These are phyloP conservation scores for Uncinocarpus reesii DNA, from an alignment of 2,329 filamentous ascomycete genomes.

Conservation along the genomic window DNA sequence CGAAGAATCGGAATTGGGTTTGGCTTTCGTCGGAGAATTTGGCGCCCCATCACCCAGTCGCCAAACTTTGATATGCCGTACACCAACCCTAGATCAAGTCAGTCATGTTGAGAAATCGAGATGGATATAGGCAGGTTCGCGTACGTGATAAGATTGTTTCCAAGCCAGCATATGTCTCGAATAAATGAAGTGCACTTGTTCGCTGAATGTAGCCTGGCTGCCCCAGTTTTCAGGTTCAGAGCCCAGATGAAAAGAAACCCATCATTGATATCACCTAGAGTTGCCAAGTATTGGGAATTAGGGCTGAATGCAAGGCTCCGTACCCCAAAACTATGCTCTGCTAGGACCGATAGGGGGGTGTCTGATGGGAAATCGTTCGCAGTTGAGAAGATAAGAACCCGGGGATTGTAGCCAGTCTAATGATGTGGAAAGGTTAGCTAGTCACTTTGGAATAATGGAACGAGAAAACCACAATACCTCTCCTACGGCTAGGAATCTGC, in stretches of 20 bases:
- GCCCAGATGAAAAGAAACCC: constrained; percentile 89
- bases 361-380: constrained; percentile 66
- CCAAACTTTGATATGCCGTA: constrained; percentile 91
- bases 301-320: constrained; percentile 80
- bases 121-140: constrained; percentile 22
- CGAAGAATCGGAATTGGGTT: constrained; percentile 36
- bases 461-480: constrained; percentile 49
- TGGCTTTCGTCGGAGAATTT: constrained; percentile 54
- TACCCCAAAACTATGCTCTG: constrained; percentile 84
- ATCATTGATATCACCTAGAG: constrained; percentile 79
- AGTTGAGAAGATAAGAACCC: constrained; percentile 81
- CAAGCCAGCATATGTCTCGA: constrained; percentile 83
- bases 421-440: constrained; percentile 23
- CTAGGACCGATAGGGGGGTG: constrained; percentile 70
- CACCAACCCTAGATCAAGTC: constrained; percentile 48
- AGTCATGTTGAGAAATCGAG: not conserved
- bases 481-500: constrained; percentile 77
- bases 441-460: not conserved
- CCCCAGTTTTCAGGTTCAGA: constrained; percentile 70
- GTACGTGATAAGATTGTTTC: constrained; percentile 65
- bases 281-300: constrained; percentile 77
- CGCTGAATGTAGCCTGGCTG: constrained; percentile 67
- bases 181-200: constrained; percentile 89
- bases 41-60: constrained; percentile 58
- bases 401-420: constrained; percentile 77